Evolutionary conservation across 352 stramenopile genomes (phyloP).

Genomic region (Elongisporangium undulatum): DNA sequence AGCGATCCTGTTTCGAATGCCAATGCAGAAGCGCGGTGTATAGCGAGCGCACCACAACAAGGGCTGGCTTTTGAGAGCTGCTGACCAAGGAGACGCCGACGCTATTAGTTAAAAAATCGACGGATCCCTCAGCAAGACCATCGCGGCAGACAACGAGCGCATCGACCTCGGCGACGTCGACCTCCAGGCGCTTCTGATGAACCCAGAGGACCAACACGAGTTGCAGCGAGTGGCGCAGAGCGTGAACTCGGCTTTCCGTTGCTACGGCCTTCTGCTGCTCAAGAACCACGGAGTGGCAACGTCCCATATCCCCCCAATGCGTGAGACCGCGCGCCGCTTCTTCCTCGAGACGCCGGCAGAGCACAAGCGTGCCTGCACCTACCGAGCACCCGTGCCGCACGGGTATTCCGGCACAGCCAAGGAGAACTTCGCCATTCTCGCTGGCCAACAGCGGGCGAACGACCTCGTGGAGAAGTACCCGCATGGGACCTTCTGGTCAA

Average conservation of each 20-base stretch:
- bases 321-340: neutral
- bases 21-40: too few relatives aligned
- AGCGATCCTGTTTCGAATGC: too few relatives aligned
- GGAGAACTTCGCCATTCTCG: conserved; percentile 21
- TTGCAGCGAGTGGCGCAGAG: conserved; percentile 1
- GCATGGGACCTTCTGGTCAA: conserved; percentile 11
- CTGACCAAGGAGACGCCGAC: too few relatives aligned
- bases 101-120: too few relatives aligned
- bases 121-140: too few relatives aligned
- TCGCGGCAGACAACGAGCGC: neutral
- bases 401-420: conserved; percentile 12
- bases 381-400: conserved; percentile 13
- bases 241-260: conserved; percentile 8
- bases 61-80: too few relatives aligned
- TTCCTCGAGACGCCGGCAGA: conserved; percentile 4
- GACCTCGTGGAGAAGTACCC: conserved; percentile 22
- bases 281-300: conserved; percentile 3
- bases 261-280: conserved; percentile 4
- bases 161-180: neutral
- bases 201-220: neutral
- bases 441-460: conserved; percentile 7
- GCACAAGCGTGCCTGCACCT: conserved; percentile 6
- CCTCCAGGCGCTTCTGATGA: neutral
- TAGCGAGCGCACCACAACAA: too few relatives aligned
- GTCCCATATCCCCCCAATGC: neutral